Conservation (phyloP, 2,329 filamentous ascomycete genomes). For the Camillea tinctor region DNA sequence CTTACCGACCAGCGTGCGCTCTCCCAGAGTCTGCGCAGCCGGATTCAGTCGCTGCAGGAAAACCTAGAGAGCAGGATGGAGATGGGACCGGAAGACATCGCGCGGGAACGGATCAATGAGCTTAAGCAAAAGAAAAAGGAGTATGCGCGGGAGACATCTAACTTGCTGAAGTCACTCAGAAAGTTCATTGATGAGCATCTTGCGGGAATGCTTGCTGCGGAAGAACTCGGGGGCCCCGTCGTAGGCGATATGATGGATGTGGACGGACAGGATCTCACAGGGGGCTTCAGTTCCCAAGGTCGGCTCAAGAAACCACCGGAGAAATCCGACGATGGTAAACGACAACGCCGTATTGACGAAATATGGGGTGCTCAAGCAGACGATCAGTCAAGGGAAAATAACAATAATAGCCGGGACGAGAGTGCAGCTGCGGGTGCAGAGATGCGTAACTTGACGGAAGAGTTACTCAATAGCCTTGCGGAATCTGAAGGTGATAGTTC, state of each 20-base stretch:
- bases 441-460: constrained; percentile 60
- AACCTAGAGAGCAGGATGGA: constrained; percentile 56
- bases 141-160: constrained; percentile 61
- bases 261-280: constrained; percentile 56
- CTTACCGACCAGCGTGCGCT: constrained; percentile 57
- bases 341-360: constrained; percentile 62
- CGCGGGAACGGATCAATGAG: constrained; percentile 60
- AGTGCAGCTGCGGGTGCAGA: constrained; percentile 52
- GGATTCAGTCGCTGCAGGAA: constrained; percentile 59
- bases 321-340: constrained; percentile 45
- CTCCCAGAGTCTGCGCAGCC: constrained; percentile 48
- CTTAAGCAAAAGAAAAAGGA: constrained; percentile 57
- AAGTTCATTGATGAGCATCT: constrained; percentile 70
- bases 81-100: constrained; percentile 60
- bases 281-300: constrained; percentile 60
- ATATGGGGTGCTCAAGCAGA: constrained; percentile 51
- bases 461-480: constrained; percentile 57
- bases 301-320: constrained; percentile 51
- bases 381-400: constrained; percentile 20
- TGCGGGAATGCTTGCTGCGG: constrained; percentile 74
- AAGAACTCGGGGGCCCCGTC: constrained; percentile 79
- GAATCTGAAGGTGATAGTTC: constrained; percentile 54
- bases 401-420: constrained; percentile 41
- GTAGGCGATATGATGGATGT: constrained; percentile 72
- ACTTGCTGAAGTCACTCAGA: constrained; percentile 63